These are phyloP conservation scores for Wickerhamiella hasegawae DNA, from an alignment of 805 yeast genomes.

Conservation along the genomic window DNA sequence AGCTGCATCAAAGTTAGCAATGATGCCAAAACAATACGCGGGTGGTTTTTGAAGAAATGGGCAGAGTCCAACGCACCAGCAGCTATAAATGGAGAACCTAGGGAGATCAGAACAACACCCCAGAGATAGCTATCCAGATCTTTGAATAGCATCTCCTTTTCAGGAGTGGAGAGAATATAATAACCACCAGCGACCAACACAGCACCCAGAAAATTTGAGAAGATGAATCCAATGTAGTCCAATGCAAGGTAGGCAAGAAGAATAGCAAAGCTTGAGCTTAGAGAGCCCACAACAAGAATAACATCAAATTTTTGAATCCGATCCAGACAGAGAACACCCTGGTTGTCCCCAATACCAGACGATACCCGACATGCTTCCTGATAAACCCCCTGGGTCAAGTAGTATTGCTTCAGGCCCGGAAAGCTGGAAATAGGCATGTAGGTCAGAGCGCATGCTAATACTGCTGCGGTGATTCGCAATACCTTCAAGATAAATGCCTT, in stretches of 20 bases:
- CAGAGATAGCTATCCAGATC: conserved; percentile 6
- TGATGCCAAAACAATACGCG: conserved; percentile 3
- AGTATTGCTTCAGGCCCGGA: conserved; percentile 11
- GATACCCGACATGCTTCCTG: conserved; percentile 12
- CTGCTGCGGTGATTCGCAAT: background rate
- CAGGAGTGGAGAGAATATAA: conserved; percentile 7
- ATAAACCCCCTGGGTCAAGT: conserved; percentile 12
- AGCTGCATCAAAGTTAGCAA: conserved; percentile 9
- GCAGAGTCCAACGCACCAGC: conserved; percentile 5
- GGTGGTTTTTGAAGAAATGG: background rate
- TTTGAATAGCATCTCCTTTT: conserved; percentile 7
- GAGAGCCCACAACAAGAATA: conserved; percentile 5
- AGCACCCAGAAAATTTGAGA: conserved; percentile 9
- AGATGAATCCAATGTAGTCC: conserved; percentile 10
- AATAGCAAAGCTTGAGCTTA: conserved; percentile 9
- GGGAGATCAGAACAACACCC: conserved; percentile 11
- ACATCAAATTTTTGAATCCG: conserved; percentile 10
- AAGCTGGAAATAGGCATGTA: conserved; percentile 9
- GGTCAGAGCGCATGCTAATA: background rate
- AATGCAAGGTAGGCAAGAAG: conserved; percentile 8
- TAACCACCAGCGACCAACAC: conserved; percentile 13
- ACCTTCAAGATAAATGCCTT: background rate
- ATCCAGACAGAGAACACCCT: conserved; percentile 7
- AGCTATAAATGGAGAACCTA: conserved; percentile 11
- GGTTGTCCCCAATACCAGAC: background rate